Evolutionary conservation across 805 yeast genomes (phyloP).

Genomic region (Saccharomycopsis fibuligera): DNA sequence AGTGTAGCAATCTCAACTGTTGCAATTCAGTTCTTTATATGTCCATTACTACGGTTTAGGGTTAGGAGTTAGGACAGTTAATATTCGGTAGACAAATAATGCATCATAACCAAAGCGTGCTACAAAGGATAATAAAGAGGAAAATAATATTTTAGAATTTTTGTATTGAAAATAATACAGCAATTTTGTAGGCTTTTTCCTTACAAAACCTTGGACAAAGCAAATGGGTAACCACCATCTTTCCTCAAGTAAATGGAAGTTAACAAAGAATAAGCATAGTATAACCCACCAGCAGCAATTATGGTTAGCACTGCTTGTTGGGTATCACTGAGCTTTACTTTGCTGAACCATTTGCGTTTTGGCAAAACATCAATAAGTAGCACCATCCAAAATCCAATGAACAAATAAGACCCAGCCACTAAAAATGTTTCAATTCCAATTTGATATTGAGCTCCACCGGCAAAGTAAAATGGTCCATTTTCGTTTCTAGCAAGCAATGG

Average conservation of each 20-base stretch:
- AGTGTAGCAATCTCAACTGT: no score
- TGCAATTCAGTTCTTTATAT: no score
- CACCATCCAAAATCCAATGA: conserved; percentile 38
- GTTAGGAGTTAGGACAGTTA: no score
- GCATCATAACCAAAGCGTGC: no score
- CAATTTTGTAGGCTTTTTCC: no score
- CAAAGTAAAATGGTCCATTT: conserved; percentile 44
- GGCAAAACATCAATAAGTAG: conserved; percentile 30
- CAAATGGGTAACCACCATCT: conserved; percentile 44
- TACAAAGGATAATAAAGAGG: no score
- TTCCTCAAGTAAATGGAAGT: conserved; percentile 40
- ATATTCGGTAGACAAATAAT: no score
- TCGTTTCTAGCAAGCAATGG: conserved; percentile 56
- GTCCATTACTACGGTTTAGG: no score
- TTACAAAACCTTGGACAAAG: conserved; percentile 12
- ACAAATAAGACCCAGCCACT: conserved; percentile 44
- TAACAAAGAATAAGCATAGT: conserved; percentile 35
- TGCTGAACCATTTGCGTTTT: neutral
- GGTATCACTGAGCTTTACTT: conserved; percentile 5
- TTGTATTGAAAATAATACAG: no score
- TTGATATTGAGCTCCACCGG: conserved; percentile 64
- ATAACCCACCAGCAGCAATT: conserved; percentile 29
- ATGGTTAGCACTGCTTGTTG: conserved; percentile 20
- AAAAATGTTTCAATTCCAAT: conserved; percentile 62
- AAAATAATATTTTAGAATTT: no score